Evolutionary conservation across 495 filamentous ascomycete genomes (phyloP), one percentile per base, ranked within the genome.

Genomic region (Antarctomyces pellizariae): DNA sequence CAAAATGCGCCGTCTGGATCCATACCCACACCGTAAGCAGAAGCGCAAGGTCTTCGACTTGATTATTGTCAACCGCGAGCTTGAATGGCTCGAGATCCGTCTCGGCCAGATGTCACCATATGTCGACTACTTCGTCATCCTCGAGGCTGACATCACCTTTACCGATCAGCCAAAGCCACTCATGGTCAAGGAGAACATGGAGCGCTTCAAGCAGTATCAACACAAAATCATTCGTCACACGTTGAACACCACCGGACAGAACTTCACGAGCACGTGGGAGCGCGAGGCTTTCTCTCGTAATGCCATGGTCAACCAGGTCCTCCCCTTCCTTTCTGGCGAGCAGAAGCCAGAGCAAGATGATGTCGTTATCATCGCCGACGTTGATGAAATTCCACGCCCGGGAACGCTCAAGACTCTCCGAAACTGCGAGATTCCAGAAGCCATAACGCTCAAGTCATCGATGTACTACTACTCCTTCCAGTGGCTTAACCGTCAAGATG

Each of bases 381-480:
- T 54, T 7, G 54, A 56, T 36, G 54, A 58, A 30, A 41, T 56
- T 19, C 44, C 45, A 7, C 37, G 47, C 2, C 47, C 50, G 7
- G 41, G 37, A 2, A 39, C 44, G 4, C 28, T 58, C 20, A 40
- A 38, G 25, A 21, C 47, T 2, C 32, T 59, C n/a, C 45, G 53
- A 16, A 49, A 56, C 21, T 59, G 55, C 31, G 37, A 35, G 4
- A 38, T 50, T 20, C 50, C 44, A 2, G 35, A 31, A 10, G 33
- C 49, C 3, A 26, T 55, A 11, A 56, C 53, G 12, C 31, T 56
- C 12, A 36, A 49, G 7, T 53, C 44, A 24, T 28, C 35, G 11
- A 52, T 52, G 34, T 56, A 53, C 31, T 52, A 54, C 34, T 58
- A 58, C 38, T 47, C 45, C 17, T 59, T 57, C 38, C 54, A 59